Percentiles rank a stretch among this genome's conserved stretches.
Evolutionary conservation across 2,329 filamentous ascomycete species (phyloP).

Genomic region (Aspergillus tamarii): DNA sequence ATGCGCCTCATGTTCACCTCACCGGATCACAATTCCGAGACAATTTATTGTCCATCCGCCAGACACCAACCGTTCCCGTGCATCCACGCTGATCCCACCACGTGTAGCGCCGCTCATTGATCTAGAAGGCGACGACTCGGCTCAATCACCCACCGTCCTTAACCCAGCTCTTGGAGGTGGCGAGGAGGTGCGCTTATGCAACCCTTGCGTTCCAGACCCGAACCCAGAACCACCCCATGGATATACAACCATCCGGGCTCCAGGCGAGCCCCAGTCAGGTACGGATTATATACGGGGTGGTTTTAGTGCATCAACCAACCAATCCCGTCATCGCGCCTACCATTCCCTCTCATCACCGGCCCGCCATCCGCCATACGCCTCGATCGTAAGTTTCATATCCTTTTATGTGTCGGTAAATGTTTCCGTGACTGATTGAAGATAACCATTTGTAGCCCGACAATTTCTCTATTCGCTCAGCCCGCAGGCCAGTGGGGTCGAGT

Average conservation of each 20-base stretch:
- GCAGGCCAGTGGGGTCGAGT: constrained; percentile 32
- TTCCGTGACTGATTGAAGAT: constrained; percentile 8
- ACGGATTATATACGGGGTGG: constrained; percentile 16
- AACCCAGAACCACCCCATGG: constrained; percentile 59
- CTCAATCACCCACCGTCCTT: constrained; percentile 24
- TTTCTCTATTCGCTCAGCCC: constrained; percentile 23
- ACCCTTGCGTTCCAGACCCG: constrained; percentile 73
- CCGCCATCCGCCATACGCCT: constrained; percentile 11
- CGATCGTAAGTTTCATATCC: constrained; percentile 18
- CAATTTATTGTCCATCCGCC: constrained; percentile 89
- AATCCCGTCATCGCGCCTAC: constrained; percentile 30
- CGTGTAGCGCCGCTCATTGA: constrained; percentile 51
- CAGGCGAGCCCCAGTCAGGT: constrained; percentile 19
- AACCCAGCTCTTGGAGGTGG: constrained; percentile 64
- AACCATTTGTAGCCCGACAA: constrained; percentile 17
- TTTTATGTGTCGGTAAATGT: not conserved
- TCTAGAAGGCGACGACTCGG: constrained; percentile 47
- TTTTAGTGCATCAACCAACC: constrained; percentile 17
- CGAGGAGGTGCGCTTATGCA: constrained; percentile 71
- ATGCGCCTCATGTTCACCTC: constrained; percentile 85
- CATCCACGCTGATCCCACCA: constrained; percentile 45
- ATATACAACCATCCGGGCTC: constrained; percentile 31
- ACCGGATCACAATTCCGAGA: constrained; percentile 90
- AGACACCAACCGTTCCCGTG: constrained; percentile 46
- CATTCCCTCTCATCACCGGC: constrained; percentile 28